Evolutionary conservation across 768 basidiomycete genomes (phyloP).

Genomic region (Cystofilobasidium bisporidii): DNA sequence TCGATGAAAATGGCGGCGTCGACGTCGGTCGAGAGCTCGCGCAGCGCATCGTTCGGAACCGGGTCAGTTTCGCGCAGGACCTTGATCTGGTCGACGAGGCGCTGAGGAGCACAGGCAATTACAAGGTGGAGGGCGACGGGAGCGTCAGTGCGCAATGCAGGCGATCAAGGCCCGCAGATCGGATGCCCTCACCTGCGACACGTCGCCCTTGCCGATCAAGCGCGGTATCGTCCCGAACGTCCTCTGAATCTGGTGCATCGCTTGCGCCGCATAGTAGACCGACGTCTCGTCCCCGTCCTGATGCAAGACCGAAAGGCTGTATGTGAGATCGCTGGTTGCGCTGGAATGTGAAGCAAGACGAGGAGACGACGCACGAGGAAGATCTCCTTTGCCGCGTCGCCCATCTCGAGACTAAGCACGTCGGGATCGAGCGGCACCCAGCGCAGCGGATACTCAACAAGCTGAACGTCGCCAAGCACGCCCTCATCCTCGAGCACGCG

Average conservation of each 20-base stretch:
- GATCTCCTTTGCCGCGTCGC: constrained; percentile 73
- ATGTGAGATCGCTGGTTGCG: not conserved
- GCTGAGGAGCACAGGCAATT: constrained; percentile 47
- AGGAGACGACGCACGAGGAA: constrained; percentile 60
- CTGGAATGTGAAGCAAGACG: not conserved
- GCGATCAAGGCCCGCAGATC: too few relatives aligned
- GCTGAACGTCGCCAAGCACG: constrained; percentile 84
- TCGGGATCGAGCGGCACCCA: constrained; percentile 91
- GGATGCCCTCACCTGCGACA: constrained; percentile 41
- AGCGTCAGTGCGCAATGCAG: constrained; percentile 3
- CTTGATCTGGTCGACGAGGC: constrained; percentile 61
- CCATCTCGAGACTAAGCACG: constrained; percentile 79
- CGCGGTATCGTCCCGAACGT: constrained; percentile 83
- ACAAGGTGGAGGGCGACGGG: too few relatives aligned
- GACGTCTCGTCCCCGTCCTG: constrained; percentile 90
- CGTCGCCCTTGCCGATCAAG: constrained; percentile 85
- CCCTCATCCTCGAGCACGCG: constrained; percentile 89
- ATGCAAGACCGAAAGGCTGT: not conserved
- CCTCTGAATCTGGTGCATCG: constrained; percentile 65
- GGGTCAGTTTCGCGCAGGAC: constrained; percentile 46
- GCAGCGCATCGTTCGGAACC: constrained; percentile 39
- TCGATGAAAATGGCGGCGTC: constrained; percentile 85
- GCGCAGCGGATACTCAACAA: constrained; percentile 66
- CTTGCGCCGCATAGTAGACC: constrained; percentile 79
- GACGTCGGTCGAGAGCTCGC: constrained; percentile 50